Evolutionary conservation across 2,329 filamentous ascomycete species (phyloP), one percentile per base, ranked within the genome.

Genomic region (Leptodontidium sp.): DNA sequence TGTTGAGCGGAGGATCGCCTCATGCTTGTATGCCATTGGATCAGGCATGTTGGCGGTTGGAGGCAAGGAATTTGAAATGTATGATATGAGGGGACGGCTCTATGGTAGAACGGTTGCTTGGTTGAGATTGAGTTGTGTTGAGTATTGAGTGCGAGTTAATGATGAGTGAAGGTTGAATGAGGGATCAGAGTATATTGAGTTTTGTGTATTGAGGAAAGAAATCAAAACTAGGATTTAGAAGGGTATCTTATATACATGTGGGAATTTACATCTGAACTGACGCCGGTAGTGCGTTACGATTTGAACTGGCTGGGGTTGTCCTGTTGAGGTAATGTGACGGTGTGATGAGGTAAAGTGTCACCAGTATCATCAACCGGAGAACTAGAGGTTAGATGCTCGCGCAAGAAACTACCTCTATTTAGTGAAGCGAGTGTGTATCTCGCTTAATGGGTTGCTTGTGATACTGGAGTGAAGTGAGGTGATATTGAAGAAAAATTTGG

Each of bases 231-330:
- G 29, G 17, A 47, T 15, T 47, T 2, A 47, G 15, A 40, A 12
- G 11, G 8, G 38, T 11, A 11, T 9, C 29, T 40, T 12, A 40
- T 40, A 40, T 40, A 40, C 6, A 29, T 6, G 1, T 24, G 32
- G 50, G 24, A 11, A 53, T 53, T 53, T 21, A 1, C 24, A 53
- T 53, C 26, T 53, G 50, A 17, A 53, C 50, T 53, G 50, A 53
- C 24, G 8, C 14, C 50, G 2, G 2, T 53, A 32, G 12, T 26
- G 50, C 6, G 29, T 32, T 4, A 32, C 6, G 6, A 32, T 32
- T 32, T 17, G 24, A 32, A 53, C 12, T 53, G 50, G 24, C 24
- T 53, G 24, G 5, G 11, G 12, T 4, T 12, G 9, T 14, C 7
- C 21, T 12, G 21, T 8, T 12, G n/a, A 40, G n/a, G 8, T 26